Base-by-base conservation (phyloP, 805 yeast species). In the Spathaspora sp. region DNA sequence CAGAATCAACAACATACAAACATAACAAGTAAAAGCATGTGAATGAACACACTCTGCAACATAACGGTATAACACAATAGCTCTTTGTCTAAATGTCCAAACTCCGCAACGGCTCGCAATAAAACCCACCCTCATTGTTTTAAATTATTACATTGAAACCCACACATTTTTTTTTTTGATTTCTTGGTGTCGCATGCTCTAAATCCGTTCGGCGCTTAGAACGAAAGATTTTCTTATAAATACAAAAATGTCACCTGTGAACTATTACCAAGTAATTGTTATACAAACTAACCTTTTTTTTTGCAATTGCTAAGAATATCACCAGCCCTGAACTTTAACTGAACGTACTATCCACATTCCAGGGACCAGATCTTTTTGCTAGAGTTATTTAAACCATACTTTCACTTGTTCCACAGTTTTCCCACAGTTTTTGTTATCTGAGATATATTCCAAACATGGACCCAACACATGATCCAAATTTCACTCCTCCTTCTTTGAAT, bases 401-500 rank as follows among this genome's bases (percentile, higher is more conserved):
- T 2, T n/a, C 17, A 10, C 8, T 5, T 29, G 7, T 10, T 35
- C 40, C 40, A 35, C 14, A 35, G 11, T 35, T 35, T 14, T n/a
- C 4, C n/a, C 18, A n/a, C 18, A 9, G 11, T n/a, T n/a, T 35
- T 49, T 18, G 38, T 19, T 44, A 10, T 45, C 18, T 3, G 17
- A 35, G n/a, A n/a, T n/a, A n/a, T 11, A 35, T 35, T 14, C 7
- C 52, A 23, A 44, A 91, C 6, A 23, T 91, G 98, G 98, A 92
- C 66, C 98, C 98, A 19, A 87, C 93, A 3, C 82, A 86, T 68
- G 97, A 91, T 57, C 96, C 97, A 17, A 84, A 90, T 66, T 92
- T 90, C 67, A 82, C 85, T 47, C 96, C 97, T 10, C 96, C 97
- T 0, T 83, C 90, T 14, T 78, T 83, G 49, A 79, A 82, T 56